Conservation (phyloP, 331 rosid species). For the Quercus phellos region DNA sequence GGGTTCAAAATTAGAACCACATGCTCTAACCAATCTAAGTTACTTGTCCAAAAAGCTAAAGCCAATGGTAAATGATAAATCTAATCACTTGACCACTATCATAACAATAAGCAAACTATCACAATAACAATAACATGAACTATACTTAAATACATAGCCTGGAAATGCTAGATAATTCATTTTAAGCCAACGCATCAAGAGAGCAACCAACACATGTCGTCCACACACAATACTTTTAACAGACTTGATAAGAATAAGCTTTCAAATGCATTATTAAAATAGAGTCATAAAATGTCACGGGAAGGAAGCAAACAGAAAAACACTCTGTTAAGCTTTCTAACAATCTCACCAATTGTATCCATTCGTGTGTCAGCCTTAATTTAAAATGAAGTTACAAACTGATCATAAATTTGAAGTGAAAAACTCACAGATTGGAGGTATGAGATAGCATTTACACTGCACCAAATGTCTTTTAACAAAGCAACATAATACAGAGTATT, state of each 20-base stretch:
- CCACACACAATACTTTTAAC: neutral
- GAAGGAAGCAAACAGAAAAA: neutral
- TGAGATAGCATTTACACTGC: neutral
- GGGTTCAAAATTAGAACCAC: too few species aligned
- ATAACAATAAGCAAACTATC: too few species aligned
- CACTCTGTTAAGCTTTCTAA: neutral
- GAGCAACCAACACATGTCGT: neutral
- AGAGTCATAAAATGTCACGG: neutral
- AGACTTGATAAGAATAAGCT: neutral
- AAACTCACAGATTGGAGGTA: constrained; percentile 1
- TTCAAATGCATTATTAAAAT: neutral
- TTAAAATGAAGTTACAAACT: constrained; percentile 3
- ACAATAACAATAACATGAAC: neutral
- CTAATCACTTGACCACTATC: too few species aligned
- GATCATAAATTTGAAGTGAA: neutral
- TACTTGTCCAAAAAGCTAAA: too few species aligned
- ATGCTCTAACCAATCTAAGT: too few species aligned
- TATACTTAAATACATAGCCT: neutral
- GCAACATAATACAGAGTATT: neutral
- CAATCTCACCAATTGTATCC: neutral
- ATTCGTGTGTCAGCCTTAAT: neutral
- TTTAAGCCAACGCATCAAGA: neutral
- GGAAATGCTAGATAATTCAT: neutral
- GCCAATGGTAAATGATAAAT: too few species aligned
- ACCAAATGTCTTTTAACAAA: constrained; percentile 1